A percentile compares a stretch with the other conserved stretches of the same genome.
These are phyloP conservation scores for Plasmodium ovale DNA, from an alignment of 169 alveolate genomes.

Conservation along the genomic window DNA sequence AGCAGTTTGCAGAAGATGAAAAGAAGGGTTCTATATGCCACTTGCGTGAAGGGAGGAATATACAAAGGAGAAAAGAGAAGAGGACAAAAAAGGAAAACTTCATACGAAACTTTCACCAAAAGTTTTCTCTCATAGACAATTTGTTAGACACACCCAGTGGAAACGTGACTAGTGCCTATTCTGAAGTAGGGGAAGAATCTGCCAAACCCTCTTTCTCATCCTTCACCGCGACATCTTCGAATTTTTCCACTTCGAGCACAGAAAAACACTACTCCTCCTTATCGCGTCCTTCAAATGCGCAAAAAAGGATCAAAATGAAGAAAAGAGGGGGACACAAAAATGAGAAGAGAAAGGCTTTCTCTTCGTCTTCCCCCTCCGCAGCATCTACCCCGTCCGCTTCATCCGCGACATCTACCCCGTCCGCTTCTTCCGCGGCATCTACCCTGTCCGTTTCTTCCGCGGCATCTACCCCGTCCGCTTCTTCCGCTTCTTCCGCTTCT, in stretches of 20 bases:
- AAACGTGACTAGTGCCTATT: too few species aligned
- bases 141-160: not conserved
- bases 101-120: constrained; percentile 15
- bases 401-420: too few species aligned
- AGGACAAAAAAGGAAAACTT: constrained; percentile 7
- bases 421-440: too few species aligned
- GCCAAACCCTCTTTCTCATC: not conserved
- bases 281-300: not conserved
- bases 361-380: not conserved
- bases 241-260: too few species aligned
- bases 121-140: constrained; percentile 6
- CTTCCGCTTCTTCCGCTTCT: constrained; percentile 4
- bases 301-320: not conserved
- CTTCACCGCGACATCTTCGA: not conserved
- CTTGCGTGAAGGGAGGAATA: not conserved
- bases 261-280: not conserved
- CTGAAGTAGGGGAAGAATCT: too few species aligned
- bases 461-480: not conserved
- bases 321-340: not conserved
- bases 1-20: not conserved
- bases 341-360: not conserved
- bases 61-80: not conserved
- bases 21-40: too few species aligned
- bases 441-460: too few species aligned
- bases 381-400: too few species aligned